Evolutionary conservation across 345 rosid genomes (phyloP), one percentile per base, ranked within the genome.

Genomic region (Mangifera indica): DNA sequence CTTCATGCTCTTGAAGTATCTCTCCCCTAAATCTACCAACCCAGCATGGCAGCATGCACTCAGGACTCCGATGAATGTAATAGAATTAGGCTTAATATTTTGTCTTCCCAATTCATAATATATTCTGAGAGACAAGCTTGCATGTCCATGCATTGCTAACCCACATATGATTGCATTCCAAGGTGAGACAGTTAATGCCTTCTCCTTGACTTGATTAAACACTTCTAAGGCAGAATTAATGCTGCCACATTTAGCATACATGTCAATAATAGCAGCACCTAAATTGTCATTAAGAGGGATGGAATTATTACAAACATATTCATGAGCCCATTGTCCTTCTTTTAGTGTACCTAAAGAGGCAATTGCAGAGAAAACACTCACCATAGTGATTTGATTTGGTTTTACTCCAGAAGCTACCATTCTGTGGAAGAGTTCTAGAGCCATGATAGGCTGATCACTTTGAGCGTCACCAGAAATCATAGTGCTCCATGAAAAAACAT

Each of bases 241-340:
- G 82, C 92, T 89, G 32, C 98, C 89, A n/a, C 96, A 91, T 87
- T 93, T 93, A 26, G 93, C 90, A 45, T 93, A 93, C 98, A 93
- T 93, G 82, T 93, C 93, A 17, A 93, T 87, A 34, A 93, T 76
- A 52, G 97, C 84, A 63, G 98, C 93, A 61, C 87, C 84, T 70
- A 93, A 80, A 76, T 88, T 93, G 77, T 85, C 89, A 44, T 76
- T 89, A 20, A 78, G 80, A 58, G 84, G 73, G 45, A 89, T 86
- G 73, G 80, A 69, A 64, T 83, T 87, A 2, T 54, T 56, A 54
- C 20, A 65, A 10, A 89, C 79, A 72, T 78, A 89, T 59, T 83
- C 76, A 51, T 85, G 92, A 7, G 90, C 91, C 87, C 84, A 71
- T 76, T 57, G 79, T 66, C 97, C 97, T 81, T 91, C 91, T 42